A percentile compares a stretch with the other conserved stretches of the same genome.
These are phyloP conservation scores for Zymoseptoria brevis DNA, from an alignment of 2,329 filamentous ascomycete species.

Conservation along the genomic window DNA sequence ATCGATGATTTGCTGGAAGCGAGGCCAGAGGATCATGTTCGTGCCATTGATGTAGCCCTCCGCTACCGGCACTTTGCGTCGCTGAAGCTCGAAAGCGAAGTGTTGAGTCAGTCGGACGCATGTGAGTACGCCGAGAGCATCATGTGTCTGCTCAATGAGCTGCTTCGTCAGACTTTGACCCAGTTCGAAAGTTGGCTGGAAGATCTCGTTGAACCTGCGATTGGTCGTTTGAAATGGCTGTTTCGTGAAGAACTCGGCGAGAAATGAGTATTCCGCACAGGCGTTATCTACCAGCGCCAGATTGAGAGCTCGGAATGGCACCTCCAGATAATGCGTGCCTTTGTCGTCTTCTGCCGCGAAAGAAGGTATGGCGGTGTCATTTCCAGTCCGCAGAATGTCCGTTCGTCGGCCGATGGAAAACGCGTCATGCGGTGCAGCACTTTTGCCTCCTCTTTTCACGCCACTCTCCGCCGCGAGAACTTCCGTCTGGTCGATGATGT, in stretches of 20 bases:
- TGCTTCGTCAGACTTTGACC: conserved; percentile 69
- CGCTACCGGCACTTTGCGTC: conserved; percentile 78
- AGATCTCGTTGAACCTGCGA: conserved; percentile 77
- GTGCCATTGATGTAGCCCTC: conserved; percentile 92
- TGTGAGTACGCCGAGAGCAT: conserved; percentile 80
- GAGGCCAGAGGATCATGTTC: conserved; percentile 93
- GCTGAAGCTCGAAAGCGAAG: conserved; percentile 86
- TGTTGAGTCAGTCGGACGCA: conserved; percentile 91
- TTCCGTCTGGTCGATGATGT: conserved; percentile 74
- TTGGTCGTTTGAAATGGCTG: conserved; percentile 69
- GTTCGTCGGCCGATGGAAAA: conserved; percentile 82
- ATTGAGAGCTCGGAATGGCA: conserved; percentile 90
- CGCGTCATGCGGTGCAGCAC: conserved; percentile 56
- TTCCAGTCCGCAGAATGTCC: conserved; percentile 68
- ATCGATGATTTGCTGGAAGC: conserved; percentile 90
- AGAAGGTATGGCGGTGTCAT: conserved; percentile 70
- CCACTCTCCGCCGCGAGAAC: conserved; percentile 60
- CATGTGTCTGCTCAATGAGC: conserved; percentile 67
- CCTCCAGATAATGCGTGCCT: conserved; percentile 75
- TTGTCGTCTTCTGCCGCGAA: conserved; percentile 89
- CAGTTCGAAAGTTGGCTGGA: conserved; percentile 80
- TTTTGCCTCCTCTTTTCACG: conserved; percentile 29
- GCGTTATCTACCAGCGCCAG: conserved; percentile 89
- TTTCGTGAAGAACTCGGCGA: conserved; percentile 81
- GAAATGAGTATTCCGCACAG: conserved; percentile 88